These are phyloP conservation scores for Aschersonia sp. DNA, from an alignment of 2,329 filamentous ascomycete species.

Conservation along the genomic window DNA sequence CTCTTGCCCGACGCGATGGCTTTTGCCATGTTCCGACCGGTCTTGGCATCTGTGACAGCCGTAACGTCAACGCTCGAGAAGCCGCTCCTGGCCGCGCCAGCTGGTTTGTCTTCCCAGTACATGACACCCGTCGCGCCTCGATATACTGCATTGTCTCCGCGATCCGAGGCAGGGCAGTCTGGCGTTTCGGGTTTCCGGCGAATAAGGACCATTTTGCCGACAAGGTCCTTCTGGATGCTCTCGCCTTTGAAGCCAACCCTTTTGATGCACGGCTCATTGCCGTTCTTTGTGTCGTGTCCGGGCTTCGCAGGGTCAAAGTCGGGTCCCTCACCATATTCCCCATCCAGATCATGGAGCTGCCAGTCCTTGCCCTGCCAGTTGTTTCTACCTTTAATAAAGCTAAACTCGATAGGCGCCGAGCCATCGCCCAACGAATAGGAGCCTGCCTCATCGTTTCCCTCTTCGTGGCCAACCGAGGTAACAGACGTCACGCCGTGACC, in stretches of 20 bases:
- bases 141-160: background rate
- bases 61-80: background rate
- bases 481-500: slow-evolving; percentile 2
- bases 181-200: background rate
- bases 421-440: background rate
- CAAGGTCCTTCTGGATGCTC: background rate
- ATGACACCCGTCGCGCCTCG: background rate
- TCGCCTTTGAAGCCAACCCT: background rate
- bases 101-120: background rate
- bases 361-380: background rate
- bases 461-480: slow-evolving; percentile 1
- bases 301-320: background rate
- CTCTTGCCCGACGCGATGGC: background rate
- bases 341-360: background rate
- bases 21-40: background rate
- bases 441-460: background rate
- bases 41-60: background rate
- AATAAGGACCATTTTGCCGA: background rate
- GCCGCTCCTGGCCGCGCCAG: background rate
- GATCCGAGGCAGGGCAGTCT: background rate
- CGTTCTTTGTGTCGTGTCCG: background rate
- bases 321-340: background rate
- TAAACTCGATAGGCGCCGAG: background rate
- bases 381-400: background rate
- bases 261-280: background rate